Evolutionary conservation across 1,139 yeast species (phyloP), one percentile per base, ranked within the genome.

Genomic region (Nakaseomyces bracarensis): DNA sequence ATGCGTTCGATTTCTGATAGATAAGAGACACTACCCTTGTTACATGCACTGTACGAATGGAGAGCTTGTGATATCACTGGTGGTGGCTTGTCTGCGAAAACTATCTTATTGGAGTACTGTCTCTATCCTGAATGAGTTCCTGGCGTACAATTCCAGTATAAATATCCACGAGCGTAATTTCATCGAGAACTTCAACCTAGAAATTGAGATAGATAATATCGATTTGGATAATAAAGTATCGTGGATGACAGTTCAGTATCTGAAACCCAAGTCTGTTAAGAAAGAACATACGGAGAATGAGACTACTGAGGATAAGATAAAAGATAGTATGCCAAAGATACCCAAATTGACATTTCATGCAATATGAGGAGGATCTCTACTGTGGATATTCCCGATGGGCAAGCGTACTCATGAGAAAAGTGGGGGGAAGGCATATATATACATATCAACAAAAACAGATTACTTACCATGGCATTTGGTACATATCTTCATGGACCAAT

Each of bases 1-100:
- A 40, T 82, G 82, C 0, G 64, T 87, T 18, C 75, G 77, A 47
- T 65, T 76, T 38, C 69, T 86, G 51, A 69, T 82, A 14, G 78
- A 82, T 55, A 66, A 69, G 27, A 71, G 73, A 34, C 67, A 71
- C 51, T 74, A 79, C 10, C 96, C 96, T 1, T 68, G 83, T 8
- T 89, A 83, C 58, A 63, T 91, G 3, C 96, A 89, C 60, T 89
- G 97, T 61, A 66, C 81, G 21, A 89, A 85, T 57, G 97, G 97
- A 0, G 87, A 94, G 6, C 91, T 86, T 51, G 83, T 85, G 1
- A 83, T 95, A 0, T 77, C 93, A 26, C 68, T 91, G 40, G 76
- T 86, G 2, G 74, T 89, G 28, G 96, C 96, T 6, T 86, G 96
- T 58, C 67, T 87, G 35, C 67, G 98, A 25, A 84, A 84, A 54